phyloP scores from a whole-genome alignment of 2,329 filamentous ascomycete genomes.

The Helicocarpus griseus region DNA sequence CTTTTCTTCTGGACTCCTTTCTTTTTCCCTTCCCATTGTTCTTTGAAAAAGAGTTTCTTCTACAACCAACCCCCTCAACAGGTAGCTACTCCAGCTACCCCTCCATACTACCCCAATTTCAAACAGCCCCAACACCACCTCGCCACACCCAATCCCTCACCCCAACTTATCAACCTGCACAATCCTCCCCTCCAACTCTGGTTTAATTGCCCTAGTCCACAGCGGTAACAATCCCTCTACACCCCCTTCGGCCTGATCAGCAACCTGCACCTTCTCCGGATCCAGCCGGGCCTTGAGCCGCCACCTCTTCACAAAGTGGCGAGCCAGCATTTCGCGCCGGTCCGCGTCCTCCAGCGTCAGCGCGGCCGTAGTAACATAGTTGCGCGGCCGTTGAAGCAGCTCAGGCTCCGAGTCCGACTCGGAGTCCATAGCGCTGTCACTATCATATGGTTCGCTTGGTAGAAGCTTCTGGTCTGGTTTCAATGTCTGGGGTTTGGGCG shows the following conservation, averaged over 20 bases:
- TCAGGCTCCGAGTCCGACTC: slow-evolving; percentile 34
- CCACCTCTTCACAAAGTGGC: slow-evolving; percentile 65
- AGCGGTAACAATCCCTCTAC: slow-evolving; percentile 46
- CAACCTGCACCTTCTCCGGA: slow-evolving; percentile 38
- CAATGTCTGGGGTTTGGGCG: neutral
- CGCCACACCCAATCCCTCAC: neutral
- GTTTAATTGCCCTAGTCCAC: slow-evolving; percentile 75
- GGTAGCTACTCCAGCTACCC: too few species aligned
- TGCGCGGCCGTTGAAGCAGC: slow-evolving; percentile 26
- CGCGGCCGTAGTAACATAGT: slow-evolving; percentile 30
- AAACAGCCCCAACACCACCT: too few species aligned
- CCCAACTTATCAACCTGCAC: slow-evolving; percentile 10
- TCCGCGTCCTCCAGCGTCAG: slow-evolving; percentile 41
- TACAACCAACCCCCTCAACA: too few species aligned
- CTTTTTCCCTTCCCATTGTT: too few species aligned
- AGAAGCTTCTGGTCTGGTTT: too few species aligned
- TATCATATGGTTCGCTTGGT: slow-evolving; percentile 1
- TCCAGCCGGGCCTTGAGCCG: slow-evolving; percentile 57
- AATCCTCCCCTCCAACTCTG: slow-evolving; percentile 69
- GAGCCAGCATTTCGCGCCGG: slow-evolving; percentile 53
- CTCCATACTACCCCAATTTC: too few species aligned
- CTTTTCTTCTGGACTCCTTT: too few species aligned
- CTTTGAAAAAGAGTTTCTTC: too few species aligned
- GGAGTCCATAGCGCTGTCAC: slow-evolving; percentile 26
- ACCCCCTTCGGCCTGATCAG: slow-evolving; percentile 48